Evolutionary conservation across 208 protist genomes (phyloP).

Genomic region (Acanthamoeba sp.): DNA sequence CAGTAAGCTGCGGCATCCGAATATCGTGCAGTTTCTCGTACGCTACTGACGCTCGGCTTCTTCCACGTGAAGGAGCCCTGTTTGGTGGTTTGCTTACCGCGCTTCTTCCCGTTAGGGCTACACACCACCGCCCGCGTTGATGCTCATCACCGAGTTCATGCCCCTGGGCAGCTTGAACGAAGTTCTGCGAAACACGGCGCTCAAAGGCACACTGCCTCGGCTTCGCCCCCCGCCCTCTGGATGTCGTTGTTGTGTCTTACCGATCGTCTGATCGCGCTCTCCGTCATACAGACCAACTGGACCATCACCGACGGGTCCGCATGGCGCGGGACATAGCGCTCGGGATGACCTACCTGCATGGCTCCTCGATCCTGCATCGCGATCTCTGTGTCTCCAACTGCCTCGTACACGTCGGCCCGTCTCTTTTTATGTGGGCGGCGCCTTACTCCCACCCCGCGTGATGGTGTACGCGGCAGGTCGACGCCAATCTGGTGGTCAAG

Average conservation of each 20-base stretch:
- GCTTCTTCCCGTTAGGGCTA: neutral
- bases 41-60: neutral
- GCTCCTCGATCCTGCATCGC: neutral
- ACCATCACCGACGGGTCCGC: neutral
- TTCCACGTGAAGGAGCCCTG: no score
- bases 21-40: conserved; percentile 13
- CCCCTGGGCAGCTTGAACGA: neutral
- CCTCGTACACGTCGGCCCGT: neutral
- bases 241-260: no score
- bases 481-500: conserved; percentile 18
- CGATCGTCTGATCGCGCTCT: neutral
- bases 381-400: neutral
- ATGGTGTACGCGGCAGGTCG: neutral
- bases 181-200: neutral
- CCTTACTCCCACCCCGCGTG: no score
- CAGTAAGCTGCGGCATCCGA: neutral
- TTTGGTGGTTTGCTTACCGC: neutral
- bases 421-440: neutral
- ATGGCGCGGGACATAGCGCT: conserved; percentile 46
- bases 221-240: neutral
- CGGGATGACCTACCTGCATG: conserved; percentile 30
- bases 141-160: conserved; percentile 41
- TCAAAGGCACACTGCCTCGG: neutral
- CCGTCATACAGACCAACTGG: neutral
- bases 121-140: neutral